Percentiles rank a stretch among this genome's conserved stretches.
These are phyloP conservation scores for Solanum chaucha DNA, from an alignment of 257 asterid genomes.

Conservation along the genomic window DNA sequence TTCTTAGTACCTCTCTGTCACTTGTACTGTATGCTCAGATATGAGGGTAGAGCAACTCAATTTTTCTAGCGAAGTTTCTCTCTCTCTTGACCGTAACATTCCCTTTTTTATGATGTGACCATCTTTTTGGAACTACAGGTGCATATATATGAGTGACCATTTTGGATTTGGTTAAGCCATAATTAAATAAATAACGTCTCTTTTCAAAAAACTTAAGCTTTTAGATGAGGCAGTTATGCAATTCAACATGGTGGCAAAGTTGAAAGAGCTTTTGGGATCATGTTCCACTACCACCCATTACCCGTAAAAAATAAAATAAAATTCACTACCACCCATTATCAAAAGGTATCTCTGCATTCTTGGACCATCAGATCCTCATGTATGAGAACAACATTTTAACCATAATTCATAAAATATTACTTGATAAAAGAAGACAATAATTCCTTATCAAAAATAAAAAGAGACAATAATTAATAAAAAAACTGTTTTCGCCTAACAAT, in stretches of 20 bases:
- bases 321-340: neutral
- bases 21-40: neutral
- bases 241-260: neutral
- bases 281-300: neutral
- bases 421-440: neutral
- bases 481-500: neutral
- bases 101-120: neutral
- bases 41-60: neutral
- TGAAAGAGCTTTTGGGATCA: neutral
- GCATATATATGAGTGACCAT: neutral
- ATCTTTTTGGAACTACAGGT: neutral
- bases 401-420: neutral
- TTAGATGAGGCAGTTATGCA: neutral
- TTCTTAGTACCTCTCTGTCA: neutral
- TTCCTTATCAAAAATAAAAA: neutral
- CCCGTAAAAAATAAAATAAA: neutral
- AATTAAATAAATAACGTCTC: neutral
- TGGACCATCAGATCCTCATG: neutral
- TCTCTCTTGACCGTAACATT: neutral
- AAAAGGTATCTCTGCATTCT: neutral
- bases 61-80: neutral
- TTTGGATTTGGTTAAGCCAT: neutral
- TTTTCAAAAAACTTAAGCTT: neutral
- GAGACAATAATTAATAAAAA: neutral
- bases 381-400: neutral